Evolutionary conservation across 2,329 filamentous ascomycete species (phyloP).

Genomic region (Allantophomopsis lycopodina): DNA sequence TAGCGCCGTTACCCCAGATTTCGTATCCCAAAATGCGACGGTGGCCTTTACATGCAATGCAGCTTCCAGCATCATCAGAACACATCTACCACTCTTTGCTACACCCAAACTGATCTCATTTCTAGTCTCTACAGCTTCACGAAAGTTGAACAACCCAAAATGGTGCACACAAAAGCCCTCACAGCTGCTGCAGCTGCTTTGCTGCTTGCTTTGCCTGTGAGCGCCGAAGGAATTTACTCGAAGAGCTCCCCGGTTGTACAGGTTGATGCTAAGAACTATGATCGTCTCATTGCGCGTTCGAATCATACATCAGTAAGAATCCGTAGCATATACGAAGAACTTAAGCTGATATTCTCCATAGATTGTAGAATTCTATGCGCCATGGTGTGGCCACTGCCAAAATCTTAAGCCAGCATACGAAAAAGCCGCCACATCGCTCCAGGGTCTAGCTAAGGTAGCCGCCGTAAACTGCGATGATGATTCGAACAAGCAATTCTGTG

Average conservation of each 20-base stretch:
- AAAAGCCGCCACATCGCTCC: slow-evolving; percentile 77
- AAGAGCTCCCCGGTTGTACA: slow-evolving; percentile 83
- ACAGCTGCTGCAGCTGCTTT: slow-evolving; percentile 45
- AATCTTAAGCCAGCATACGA: slow-evolving; percentile 93
- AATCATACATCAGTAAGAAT: slow-evolving; percentile 76
- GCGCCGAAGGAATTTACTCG: slow-evolving; percentile 63
- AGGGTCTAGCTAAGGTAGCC: slow-evolving; percentile 87
- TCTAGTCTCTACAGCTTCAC: slow-evolving; percentile 6
- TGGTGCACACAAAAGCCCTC: slow-evolving; percentile 39
- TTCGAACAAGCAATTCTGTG: slow-evolving; percentile 77
- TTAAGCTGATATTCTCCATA: slow-evolving; percentile 15
- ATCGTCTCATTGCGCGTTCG: slow-evolving; percentile 70
- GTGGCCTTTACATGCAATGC: slow-evolving; percentile 9
- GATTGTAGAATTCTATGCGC: slow-evolving; percentile 81
- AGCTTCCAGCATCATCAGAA: no score
- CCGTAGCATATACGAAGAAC: background rate
- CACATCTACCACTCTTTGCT: background rate
- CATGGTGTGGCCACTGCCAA: slow-evolving; percentile 96
- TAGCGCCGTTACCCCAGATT: slow-evolving; percentile 7
- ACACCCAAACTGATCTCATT: slow-evolving; percentile 7
- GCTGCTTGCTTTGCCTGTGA: slow-evolving; percentile 49
- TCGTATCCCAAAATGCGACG: slow-evolving; percentile 3
- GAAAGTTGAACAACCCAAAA: slow-evolving; percentile 13
- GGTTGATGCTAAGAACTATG: slow-evolving; percentile 65
- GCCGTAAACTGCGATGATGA: slow-evolving; percentile 95